Evolutionary conservation across 2,329 filamentous ascomycete genomes (phyloP).

Genomic region (Parastagonospora avenae): DNA sequence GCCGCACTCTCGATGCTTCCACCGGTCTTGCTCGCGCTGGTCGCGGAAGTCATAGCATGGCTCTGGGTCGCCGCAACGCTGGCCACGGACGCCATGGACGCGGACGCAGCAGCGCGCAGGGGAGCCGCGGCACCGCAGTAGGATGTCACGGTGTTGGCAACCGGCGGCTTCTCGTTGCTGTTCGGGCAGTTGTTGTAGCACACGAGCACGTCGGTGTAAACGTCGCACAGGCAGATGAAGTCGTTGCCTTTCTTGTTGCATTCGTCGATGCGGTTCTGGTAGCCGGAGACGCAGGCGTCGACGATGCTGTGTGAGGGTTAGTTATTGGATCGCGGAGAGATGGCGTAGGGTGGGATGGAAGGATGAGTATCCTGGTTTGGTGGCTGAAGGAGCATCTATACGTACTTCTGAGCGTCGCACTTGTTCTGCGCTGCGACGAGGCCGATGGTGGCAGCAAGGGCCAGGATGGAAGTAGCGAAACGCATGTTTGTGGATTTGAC

Average conservation of each 20-base stretch:
- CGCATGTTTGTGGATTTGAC: slow-evolving; percentile 33
- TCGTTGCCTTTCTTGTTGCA: slow-evolving; percentile 53
- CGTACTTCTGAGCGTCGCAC: slow-evolving; percentile 48
- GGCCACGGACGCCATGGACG: slow-evolving; percentile 21
- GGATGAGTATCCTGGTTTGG: neutral
- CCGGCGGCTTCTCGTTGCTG: slow-evolving; percentile 44
- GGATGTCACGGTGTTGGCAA: slow-evolving; percentile 42
- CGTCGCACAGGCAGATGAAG: slow-evolving; percentile 63
- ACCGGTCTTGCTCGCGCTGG: neutral
- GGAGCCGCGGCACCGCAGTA: slow-evolving; percentile 52
- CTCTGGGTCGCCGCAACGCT: slow-evolving; percentile 25
- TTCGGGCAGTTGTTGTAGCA: slow-evolving; percentile 70
- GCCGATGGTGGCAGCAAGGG: slow-evolving; percentile 40
- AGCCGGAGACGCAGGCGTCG: slow-evolving; percentile 53
- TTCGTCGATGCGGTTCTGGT: slow-evolving; percentile 48
- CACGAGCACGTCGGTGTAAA: slow-evolving; percentile 59
- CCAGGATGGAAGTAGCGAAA: slow-evolving; percentile 33
- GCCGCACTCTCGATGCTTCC: slow-evolving; percentile 5
- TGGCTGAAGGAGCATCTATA: neutral
- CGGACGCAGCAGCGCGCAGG: slow-evolving; percentile 25
- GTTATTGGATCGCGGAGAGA: neutral
- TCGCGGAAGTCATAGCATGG: slow-evolving; percentile 7
- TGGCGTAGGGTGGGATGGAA: neutral
- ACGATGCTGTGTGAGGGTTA: slow-evolving; percentile 51
- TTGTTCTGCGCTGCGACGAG: slow-evolving; percentile 49